phyloP scores from a whole-genome alignment of 2,329 filamentous ascomycete species.

The Lachnum nothofagi region DNA sequence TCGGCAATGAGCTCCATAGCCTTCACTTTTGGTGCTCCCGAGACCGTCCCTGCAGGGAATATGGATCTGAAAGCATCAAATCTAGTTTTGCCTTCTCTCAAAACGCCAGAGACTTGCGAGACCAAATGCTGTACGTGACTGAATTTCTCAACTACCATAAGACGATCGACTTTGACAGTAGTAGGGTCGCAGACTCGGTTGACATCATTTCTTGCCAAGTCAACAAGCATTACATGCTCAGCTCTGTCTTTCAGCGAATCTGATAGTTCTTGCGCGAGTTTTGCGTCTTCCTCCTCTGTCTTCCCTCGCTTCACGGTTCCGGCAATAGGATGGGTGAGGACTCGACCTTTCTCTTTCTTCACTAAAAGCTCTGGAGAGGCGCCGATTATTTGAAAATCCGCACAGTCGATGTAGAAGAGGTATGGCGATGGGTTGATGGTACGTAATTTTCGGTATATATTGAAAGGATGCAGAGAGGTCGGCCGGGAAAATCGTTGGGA shows the following conservation, averaged over 20 bases:
- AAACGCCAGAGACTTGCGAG: conserved; percentile 87
- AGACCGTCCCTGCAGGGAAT: conserved; percentile 94
- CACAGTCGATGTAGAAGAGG: conserved; percentile 91
- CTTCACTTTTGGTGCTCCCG: conserved; percentile 88
- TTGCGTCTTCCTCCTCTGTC: conserved; percentile 74
- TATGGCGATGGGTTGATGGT: conserved; percentile 98
- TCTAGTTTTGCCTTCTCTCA: conserved; percentile 75
- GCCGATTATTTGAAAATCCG: conserved; percentile 89
- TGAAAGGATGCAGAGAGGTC: conserved; percentile 90
- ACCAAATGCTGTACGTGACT: conserved; percentile 96
- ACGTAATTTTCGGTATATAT: conserved; percentile 91
- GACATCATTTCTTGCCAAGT: conserved; percentile 91
- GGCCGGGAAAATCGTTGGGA: conserved; percentile 88
- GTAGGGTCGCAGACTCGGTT: conserved; percentile 91
- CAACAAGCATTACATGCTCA: conserved; percentile 96
- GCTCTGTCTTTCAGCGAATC: conserved; percentile 84
- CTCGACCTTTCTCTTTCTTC: conserved; percentile 77
- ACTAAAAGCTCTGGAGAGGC: conserved; percentile 92
- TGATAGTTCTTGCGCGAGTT: conserved; percentile 69
- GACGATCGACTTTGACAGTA: conserved; percentile 81
- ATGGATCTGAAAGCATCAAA: conserved; percentile 96
- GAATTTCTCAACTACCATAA: conserved; percentile 94
- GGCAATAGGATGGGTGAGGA: conserved; percentile 95
- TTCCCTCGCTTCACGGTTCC: conserved; percentile 87
- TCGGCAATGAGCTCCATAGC: conserved; percentile 98